Evolutionary conservation across 2,329 filamentous ascomycete genomes (phyloP).

Genomic region (Paraconiothyrium sp.): DNA sequence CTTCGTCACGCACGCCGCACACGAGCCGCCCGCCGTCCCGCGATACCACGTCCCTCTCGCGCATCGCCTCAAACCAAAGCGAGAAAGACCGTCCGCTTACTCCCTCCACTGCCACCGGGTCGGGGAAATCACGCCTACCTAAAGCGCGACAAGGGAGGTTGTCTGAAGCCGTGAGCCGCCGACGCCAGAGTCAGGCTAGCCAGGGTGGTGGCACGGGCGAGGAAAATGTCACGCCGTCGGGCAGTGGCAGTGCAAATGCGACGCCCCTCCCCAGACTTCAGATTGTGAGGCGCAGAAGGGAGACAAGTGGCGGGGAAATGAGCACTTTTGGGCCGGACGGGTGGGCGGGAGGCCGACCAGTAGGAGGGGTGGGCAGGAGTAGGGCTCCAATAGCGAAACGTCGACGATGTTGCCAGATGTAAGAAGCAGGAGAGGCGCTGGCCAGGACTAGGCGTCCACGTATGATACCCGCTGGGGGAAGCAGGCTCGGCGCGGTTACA

Average conservation of each 20-base stretch:
- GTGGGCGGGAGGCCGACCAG: not conserved
- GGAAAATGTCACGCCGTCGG: conserved; percentile 33
- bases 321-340: conserved; percentile 8
- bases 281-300: conserved; percentile 44
- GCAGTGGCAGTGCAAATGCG: conserved; percentile 10
- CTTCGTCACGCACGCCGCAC: conserved; percentile 23
- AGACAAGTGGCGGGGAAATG: conserved; percentile 48
- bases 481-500: conserved; percentile 4
- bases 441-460: conserved; percentile 15
- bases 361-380: not conserved
- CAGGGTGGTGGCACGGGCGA: conserved; percentile 27
- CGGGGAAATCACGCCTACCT: conserved; percentile 31
- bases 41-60: conserved; percentile 38
- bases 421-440: not conserved
- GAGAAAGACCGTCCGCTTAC: conserved; percentile 20
- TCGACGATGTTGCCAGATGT: not conserved
- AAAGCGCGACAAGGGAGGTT: conserved; percentile 45
- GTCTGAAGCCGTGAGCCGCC: conserved; percentile 38
- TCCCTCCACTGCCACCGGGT: not conserved
- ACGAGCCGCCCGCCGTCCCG: conserved; percentile 39
- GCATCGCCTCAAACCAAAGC: conserved; percentile 32
- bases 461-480: conserved; percentile 18
- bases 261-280: conserved; percentile 44
- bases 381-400: not conserved
- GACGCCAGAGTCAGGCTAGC: conserved; percentile 38